These are phyloP conservation scores for Benincasa hispida DNA, from an alignment of 306 rosid genomes.

Conservation along the genomic window DNA sequence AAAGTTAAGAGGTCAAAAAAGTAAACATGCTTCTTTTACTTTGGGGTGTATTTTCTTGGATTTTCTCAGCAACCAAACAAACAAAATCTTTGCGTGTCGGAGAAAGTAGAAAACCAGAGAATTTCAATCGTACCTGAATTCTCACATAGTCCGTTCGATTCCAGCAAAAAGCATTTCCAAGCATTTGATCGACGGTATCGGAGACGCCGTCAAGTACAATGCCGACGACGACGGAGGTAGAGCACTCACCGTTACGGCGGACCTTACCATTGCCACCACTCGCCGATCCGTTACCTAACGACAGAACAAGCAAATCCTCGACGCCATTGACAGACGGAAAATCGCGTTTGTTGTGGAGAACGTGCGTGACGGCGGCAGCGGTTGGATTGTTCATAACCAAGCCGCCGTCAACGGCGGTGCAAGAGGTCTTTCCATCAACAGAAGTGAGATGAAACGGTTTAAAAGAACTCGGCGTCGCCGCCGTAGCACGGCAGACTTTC, in stretches of 20 bases:
- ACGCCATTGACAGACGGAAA: conserved; percentile 73
- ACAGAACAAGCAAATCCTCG: conserved; percentile 68
- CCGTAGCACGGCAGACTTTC: conserved; percentile 92
- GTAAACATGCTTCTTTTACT: not conserved
- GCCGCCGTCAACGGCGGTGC: conserved; percentile 86
- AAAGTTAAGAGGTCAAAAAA: not conserved
- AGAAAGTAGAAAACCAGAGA: not conserved
- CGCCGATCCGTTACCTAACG: conserved; percentile 66
- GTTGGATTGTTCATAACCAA: conserved; percentile 95
- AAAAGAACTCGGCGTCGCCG: conserved; percentile 69
- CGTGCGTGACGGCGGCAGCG: conserved; percentile 91
- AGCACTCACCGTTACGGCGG: conserved; percentile 31
- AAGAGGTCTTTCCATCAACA: conserved; percentile 63
- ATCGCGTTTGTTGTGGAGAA: conserved; percentile 83
- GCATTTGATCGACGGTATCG: conserved; percentile 87
- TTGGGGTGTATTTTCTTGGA: not conserved
- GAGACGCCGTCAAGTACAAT: conserved; percentile 88
- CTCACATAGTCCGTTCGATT: conserved; percentile 78
- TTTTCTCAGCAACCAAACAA: conserved; percentile 30
- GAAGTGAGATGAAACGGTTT: conserved; percentile 71
- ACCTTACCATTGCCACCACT: conserved; percentile 11
- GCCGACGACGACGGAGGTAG: conserved; percentile 56
- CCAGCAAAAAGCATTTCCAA: conserved; percentile 92
- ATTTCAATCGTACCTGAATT: conserved; percentile 50
- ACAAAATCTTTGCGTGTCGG: conserved; percentile 3